Percentiles rank a stretch among this genome's conserved stretches.
Evolutionary conservation across 768 basidiomycete genomes (phyloP).

Genomic region (Grammothele lineata): DNA sequence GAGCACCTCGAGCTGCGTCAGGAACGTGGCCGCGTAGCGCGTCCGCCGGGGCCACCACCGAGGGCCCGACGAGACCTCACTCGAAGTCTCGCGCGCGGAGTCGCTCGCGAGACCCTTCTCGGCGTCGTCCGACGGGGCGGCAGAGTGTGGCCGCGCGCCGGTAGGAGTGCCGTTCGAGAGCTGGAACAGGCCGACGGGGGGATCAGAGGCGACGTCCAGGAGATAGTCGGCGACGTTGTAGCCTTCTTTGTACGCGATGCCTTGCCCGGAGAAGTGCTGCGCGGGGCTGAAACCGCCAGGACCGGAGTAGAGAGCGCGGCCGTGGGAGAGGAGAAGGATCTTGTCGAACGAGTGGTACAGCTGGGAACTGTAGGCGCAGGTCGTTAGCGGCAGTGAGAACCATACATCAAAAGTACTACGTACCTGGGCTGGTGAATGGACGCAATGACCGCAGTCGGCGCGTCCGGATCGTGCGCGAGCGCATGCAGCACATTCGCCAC

Average conservation of each 20-base stretch:
- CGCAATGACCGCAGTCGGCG: conserved; percentile 78
- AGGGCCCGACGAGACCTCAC: conserved; percentile 1
- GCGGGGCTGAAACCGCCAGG: conserved; percentile 68
- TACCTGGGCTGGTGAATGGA: conserved; percentile 87
- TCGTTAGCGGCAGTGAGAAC: neutral
- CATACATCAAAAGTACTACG: conserved; percentile 11
- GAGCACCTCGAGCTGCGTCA: conserved; percentile 85
- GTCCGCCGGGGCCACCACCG: conserved; percentile 18
- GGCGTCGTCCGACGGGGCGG: conserved; percentile 11
- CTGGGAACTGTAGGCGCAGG: conserved; percentile 49
- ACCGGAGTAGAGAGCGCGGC: conserved; percentile 76
- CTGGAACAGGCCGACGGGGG: conserved; percentile 46
- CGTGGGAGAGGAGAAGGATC: conserved; percentile 73
- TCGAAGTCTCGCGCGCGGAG: no score
- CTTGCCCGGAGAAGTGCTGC: conserved; percentile 50
- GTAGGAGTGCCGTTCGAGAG: conserved; percentile 1
- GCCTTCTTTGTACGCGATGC: conserved; percentile 58
- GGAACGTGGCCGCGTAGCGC: conserved; percentile 68
- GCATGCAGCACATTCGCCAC: conserved; percentile 73
- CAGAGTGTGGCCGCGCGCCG: neutral
- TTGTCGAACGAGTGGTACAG: conserved; percentile 84
- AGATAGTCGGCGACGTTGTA: conserved; percentile 94
- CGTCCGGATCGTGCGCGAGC: conserved; percentile 64
- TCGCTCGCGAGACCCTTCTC: conserved; percentile 2
- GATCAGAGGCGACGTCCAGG: conserved; percentile 78